Percentiles rank a stretch among this genome's conserved stretches.
Evolutionary conservation across 768 basidiomycete genomes (phyloP).

Genomic region (Collybia sp.): DNA sequence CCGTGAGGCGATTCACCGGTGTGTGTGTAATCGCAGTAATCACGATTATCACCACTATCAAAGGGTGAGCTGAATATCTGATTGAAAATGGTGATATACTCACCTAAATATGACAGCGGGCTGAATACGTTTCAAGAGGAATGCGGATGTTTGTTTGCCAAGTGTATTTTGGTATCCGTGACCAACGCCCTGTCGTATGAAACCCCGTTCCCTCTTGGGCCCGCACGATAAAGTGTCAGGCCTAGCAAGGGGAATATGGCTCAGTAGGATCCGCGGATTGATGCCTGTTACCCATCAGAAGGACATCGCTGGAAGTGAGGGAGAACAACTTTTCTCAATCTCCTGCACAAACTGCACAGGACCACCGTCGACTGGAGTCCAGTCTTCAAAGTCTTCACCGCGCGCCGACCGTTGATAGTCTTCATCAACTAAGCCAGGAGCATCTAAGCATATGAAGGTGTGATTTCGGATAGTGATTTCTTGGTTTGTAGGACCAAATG

Average conservation of each 20-base stretch:
- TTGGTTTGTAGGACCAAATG: slow-evolving; percentile 71
- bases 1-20: slow-evolving; percentile 14
- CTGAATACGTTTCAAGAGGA: slow-evolving; percentile 57
- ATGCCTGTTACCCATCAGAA: slow-evolving; percentile 6
- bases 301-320: no score
- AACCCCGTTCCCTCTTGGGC: slow-evolving; percentile 67
- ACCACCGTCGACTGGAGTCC: slow-evolving; percentile 44
- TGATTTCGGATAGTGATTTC: slow-evolving; percentile 65
- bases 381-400: slow-evolving; percentile 36
- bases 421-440: slow-evolving; percentile 72
- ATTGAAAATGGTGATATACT: slow-evolving; percentile 7
- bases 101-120: slow-evolving; percentile 79
- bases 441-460: slow-evolving; percentile 68
- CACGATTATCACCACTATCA: slow-evolving; percentile 87
- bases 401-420: slow-evolving; percentile 45
- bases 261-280: slow-evolving; percentile 64
- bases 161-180: slow-evolving; percentile 84
- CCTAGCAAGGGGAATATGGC: slow-evolving; percentile 86
- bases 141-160: slow-evolving; percentile 55
- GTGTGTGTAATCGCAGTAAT: slow-evolving; percentile 77
- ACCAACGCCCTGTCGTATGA: slow-evolving; percentile 69
- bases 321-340: slow-evolving; percentile 3
- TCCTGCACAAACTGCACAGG: slow-evolving; percentile 52
- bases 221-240: slow-evolving; percentile 70
- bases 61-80: slow-evolving; percentile 2